These are phyloP conservation scores for Tubosaeta brunneosetosa DNA, from an alignment of 768 basidiomycete genomes.

Conservation along the genomic window DNA sequence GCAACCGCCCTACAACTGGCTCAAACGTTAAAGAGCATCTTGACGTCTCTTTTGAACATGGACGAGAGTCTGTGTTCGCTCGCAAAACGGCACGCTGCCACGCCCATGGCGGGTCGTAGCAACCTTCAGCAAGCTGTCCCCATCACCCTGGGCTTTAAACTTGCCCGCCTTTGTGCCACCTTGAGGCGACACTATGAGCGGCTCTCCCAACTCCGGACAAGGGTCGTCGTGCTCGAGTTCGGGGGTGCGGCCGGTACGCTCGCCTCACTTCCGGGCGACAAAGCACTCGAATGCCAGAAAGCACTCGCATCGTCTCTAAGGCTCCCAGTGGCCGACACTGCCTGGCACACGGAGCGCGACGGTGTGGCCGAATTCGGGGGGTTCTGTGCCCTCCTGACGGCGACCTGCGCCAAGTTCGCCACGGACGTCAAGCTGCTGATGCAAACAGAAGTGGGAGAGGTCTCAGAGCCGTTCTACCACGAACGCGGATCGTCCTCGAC, in stretches of 20 bases:
- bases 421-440: conserved; percentile 42
- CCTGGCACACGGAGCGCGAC: conserved; percentile 42
- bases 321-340: conserved; percentile 23
- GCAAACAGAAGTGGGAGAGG: conserved; percentile 45
- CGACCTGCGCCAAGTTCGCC: conserved; percentile 44
- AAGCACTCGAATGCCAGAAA: conserved; percentile 25
- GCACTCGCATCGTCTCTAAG: conserved; percentile 16
- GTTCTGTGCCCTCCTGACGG: conserved; percentile 41
- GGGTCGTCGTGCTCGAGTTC: conserved; percentile 41
- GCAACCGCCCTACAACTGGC: conserved; percentile 39
- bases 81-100: conserved; percentile 31
- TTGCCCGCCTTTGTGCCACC: conserved; percentile 41
- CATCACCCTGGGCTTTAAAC: conserved; percentile 44
- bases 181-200: conserved; percentile 39
- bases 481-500: conserved; percentile 46
- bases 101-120: conserved; percentile 44
- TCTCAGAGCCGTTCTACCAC: conserved; percentile 41
- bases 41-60: conserved; percentile 27
- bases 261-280: conserved; percentile 38
- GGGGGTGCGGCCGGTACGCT: conserved; percentile 45
- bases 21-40: conserved; percentile 35
- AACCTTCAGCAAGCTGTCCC: conserved; percentile 48
- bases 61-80: conserved; percentile 26
- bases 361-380: conserved; percentile 40
- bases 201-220: conserved; percentile 33